These are phyloP conservation scores for Fusarium metavorans DNA, from an alignment of 2,329 filamentous ascomycete genomes.

Conservation along the genomic window DNA sequence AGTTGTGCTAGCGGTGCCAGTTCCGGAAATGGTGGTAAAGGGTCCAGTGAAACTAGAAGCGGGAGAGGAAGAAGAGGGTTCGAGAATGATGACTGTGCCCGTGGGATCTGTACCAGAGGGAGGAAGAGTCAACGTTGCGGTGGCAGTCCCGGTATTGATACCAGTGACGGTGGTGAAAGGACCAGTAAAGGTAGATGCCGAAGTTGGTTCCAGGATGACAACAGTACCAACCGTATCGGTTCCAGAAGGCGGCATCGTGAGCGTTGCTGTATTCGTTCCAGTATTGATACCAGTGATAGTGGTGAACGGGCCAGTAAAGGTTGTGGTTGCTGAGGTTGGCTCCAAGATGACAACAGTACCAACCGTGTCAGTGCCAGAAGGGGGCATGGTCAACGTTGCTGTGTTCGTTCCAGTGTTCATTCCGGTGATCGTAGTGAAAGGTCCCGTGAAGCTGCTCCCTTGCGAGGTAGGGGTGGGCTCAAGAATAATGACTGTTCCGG, in stretches of 20 bases:
- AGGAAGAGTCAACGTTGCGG: background rate
- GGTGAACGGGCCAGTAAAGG: background rate
- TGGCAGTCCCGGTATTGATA: background rate
- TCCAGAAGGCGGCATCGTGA: background rate
- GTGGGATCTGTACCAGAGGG: background rate
- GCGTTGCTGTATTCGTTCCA: background rate
- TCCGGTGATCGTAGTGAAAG: background rate
- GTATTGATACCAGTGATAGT: background rate
- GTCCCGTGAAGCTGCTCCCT: background rate
- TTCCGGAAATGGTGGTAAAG: background rate
- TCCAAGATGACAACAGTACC: background rate
- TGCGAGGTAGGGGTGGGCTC: background rate
- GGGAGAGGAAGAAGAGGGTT: background rate
- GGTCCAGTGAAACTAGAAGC: background rate
- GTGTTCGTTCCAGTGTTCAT: background rate
- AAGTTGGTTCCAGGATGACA: background rate
- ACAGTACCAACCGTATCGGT: background rate
- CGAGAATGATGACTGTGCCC: background rate
- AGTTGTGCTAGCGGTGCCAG: background rate
- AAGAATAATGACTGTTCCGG: background rate
- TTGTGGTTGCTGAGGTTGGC: background rate
- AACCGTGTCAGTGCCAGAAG: background rate
- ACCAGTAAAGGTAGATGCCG: background rate
- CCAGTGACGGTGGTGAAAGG: background rate
- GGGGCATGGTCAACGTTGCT: background rate